Percentiles rank a stretch among this genome's conserved stretches.
Conservation (phyloP, 2,329 filamentous ascomycete species). For the Neonectria neomacrospora region DNA sequence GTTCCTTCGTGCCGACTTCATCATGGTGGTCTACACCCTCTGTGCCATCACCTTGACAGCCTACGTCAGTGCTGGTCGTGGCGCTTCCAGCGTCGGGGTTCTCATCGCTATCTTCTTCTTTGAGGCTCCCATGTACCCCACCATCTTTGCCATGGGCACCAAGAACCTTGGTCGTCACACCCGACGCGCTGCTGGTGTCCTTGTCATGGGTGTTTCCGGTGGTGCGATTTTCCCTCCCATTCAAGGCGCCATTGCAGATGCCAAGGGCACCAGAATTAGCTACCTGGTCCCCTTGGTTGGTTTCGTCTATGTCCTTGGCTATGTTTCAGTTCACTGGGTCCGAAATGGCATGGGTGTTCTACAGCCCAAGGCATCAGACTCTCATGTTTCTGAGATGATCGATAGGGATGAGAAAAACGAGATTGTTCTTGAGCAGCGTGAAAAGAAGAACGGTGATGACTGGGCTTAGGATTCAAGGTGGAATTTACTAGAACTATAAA, state of each 20-base stretch:
- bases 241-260: constrained; percentile 38
- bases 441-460: constrained; percentile 35
- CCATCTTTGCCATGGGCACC: constrained; percentile 81
- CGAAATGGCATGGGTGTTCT: constrained; percentile 32
- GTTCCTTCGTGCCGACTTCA: constrained; percentile 72
- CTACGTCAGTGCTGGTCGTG: constrained; percentile 56
- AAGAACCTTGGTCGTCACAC: constrained; percentile 79
- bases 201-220: constrained; percentile 75
- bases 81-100: constrained; percentile 66
- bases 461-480: constrained; percentile 25
- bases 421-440: constrained; percentile 31
- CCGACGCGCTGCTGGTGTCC: constrained; percentile 79
- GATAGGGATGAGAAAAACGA: constrained; percentile 25
- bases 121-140: constrained; percentile 83
- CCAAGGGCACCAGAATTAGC: constrained; percentile 37
- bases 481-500: neutral
- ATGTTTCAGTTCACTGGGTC: constrained; percentile 35
- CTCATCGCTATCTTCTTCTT: constrained; percentile 80
- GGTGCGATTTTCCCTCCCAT: constrained; percentile 61
- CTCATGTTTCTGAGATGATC: constrained; percentile 4
- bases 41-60: constrained; percentile 71
- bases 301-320: constrained; percentile 41
- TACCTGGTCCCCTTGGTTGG: constrained; percentile 39
- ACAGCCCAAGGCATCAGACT: constrained; percentile 23
- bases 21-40: constrained; percentile 71